Conservation (phyloP, 1,139 yeast species). For the Taiozyma onychis region DNA sequence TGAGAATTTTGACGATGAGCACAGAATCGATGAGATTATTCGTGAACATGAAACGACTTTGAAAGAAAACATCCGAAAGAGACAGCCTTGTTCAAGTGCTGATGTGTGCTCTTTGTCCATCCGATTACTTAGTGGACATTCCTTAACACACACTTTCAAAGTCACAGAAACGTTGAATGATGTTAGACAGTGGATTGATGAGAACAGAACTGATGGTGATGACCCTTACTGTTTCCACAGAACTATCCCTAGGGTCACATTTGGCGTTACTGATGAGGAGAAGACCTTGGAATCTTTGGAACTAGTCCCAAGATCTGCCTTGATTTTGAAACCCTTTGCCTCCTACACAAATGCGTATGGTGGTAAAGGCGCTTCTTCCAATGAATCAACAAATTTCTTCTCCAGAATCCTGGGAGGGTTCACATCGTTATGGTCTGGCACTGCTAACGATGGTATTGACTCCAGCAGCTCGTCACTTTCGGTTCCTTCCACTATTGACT, state of each 20-base stretch:
- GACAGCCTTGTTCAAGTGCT: conserved; percentile 6
- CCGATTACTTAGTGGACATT: conserved; percentile 50
- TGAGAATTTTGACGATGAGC: conserved; percentile 9
- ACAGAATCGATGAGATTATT: conserved; percentile 14
- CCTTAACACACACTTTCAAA: conserved; percentile 40
- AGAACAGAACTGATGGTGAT: conserved; percentile 42
- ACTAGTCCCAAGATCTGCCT: conserved; percentile 60
- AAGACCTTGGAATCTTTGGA: conserved; percentile 41
- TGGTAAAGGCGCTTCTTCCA: neutral
- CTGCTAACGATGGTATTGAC: neutral
- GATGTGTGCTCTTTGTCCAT: conserved; percentile 40
- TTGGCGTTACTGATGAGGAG: conserved; percentile 49
- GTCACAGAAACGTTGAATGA: conserved; percentile 39
- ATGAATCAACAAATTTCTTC: conserved; percentile 23
- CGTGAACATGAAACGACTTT: conserved; percentile 9
- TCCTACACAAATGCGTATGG: conserved; percentile 27
- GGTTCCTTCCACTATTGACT: conserved; percentile 1
- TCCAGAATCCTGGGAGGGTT: conserved; percentile 27
- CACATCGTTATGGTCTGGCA: conserved; percentile 28
- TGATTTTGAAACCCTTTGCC: conserved; percentile 50
- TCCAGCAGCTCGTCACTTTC: neutral
- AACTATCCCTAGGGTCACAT: conserved; percentile 38
- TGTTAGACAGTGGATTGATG: conserved; percentile 62
- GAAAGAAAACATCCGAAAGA: conserved; percentile 17
- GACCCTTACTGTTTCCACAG: conserved; percentile 43